Conservation (phyloP, 371 early-diverging fungal genomes). For the Mucor racemosus region DNA sequence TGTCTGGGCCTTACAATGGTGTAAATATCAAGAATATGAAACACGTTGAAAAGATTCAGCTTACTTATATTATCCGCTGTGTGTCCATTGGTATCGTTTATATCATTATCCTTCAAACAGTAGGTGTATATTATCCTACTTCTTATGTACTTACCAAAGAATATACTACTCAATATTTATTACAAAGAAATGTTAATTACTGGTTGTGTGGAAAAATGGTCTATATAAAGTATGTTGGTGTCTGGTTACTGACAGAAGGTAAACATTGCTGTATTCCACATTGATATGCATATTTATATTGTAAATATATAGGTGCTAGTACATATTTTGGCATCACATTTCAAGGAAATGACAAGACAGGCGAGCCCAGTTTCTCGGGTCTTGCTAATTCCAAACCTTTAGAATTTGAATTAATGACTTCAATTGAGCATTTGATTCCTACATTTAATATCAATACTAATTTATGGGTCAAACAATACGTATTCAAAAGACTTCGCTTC, state of each 20-base stretch:
- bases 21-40: slow-evolving; percentile 24
- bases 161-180: slow-evolving; percentile 39
- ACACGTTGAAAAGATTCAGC: slow-evolving; percentile 20
- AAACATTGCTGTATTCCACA: not conserved
- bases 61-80: slow-evolving; percentile 46
- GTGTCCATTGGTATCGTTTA: slow-evolving; percentile 54
- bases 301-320: slow-evolving; percentile 42
- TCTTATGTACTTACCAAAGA: slow-evolving; percentile 52
- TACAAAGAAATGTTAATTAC: slow-evolving; percentile 43
- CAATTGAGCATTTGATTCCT: slow-evolving; percentile 56
- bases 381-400: slow-evolving; percentile 59
- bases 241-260: slow-evolving; percentile 69
- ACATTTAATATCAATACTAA: slow-evolving; percentile 80
- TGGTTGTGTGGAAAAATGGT: slow-evolving; percentile 60
- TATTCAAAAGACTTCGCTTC: slow-evolving; percentile 73
- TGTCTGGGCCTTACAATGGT: slow-evolving; percentile 19
- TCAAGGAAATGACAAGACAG: slow-evolving; percentile 49
- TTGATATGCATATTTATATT: slow-evolving; percentile 8
- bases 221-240: slow-evolving; percentile 68
- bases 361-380: slow-evolving; percentile 50
- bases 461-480: slow-evolving; percentile 69
- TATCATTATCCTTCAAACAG: slow-evolving; percentile 50
- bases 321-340: slow-evolving; percentile 65
- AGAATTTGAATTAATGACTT: slow-evolving; percentile 56
- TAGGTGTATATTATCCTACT: slow-evolving; percentile 52